These are phyloP conservation scores for Agaricus blazei DNA, from an alignment of 768 basidiomycete genomes.

Conservation along the genomic window DNA sequence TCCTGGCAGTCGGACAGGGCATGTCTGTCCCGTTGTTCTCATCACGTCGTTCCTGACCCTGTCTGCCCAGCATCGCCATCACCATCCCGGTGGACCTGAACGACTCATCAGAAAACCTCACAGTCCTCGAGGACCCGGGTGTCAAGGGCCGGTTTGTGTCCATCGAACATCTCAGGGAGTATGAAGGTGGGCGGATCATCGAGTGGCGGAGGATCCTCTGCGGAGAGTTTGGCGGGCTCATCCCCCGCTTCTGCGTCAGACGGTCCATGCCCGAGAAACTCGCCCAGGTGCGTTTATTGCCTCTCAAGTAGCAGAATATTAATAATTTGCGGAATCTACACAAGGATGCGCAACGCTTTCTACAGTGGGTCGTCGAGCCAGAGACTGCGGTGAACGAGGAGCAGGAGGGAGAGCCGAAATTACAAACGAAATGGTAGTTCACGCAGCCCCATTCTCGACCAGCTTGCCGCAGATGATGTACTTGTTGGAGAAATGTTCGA, in stretches of 20 bases:
- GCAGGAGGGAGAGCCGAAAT: conserved; percentile 11
- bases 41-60: background rate
- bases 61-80: conserved; percentile 25
- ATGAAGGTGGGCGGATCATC: conserved; percentile 37
- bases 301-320: background rate
- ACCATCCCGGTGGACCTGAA: conserved; percentile 55
- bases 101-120: conserved; percentile 35
- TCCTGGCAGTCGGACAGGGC: conserved; percentile 37
- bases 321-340: background rate
- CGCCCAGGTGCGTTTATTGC: conserved; percentile 34
- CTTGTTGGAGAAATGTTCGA: conserved; percentile 89
- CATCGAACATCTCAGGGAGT: conserved; percentile 50
- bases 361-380: conserved; percentile 3
- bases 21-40: conserved; percentile 14
- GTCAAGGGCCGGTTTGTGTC: conserved; percentile 50
- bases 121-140: conserved; percentile 48
- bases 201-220: conserved; percentile 64
- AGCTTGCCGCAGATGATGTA: conserved; percentile 89
- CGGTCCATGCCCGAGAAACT: conserved; percentile 43
- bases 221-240: conserved; percentile 49
- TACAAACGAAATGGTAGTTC: conserved; percentile 13
- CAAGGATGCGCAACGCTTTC: conserved; percentile 9
- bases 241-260: conserved; percentile 46
- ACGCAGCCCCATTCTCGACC: conserved; percentile 69
- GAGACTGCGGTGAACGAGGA: background rate